phyloP scores from a whole-genome alignment of 208 protist genomes.

The Acanthamoeba healyi region DNA sequence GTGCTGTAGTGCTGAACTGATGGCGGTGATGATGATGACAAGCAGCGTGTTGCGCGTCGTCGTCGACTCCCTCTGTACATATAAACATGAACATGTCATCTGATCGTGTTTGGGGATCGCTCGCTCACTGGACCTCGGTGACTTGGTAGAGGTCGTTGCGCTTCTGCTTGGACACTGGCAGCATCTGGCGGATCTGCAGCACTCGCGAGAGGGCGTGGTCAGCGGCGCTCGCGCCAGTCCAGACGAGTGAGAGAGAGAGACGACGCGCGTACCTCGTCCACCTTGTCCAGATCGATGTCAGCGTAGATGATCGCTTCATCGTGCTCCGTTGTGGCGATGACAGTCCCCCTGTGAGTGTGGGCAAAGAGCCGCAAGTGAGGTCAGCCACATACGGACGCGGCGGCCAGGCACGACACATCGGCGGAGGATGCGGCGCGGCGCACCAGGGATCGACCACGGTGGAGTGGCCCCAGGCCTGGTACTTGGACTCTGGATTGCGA shows the following conservation, averaged over 20 bases:
- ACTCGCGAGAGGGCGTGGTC: background rate
- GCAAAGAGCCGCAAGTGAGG: background rate
- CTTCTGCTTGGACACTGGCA: constrained; percentile 86
- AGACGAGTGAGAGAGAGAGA: background rate
- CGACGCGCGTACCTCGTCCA: constrained; percentile 69
- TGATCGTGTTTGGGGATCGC: too few relatives aligned
- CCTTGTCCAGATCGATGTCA: constrained; percentile 85
- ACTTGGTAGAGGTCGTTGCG: constrained; percentile 86
- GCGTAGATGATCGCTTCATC: constrained; percentile 85
- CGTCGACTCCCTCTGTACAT: too few relatives aligned
- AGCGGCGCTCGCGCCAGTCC: too few relatives aligned
- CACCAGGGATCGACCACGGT: constrained; percentile 95
- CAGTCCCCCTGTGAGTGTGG: constrained; percentile 79
- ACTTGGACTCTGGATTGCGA: constrained; percentile 92
- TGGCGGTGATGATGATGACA: too few relatives aligned
- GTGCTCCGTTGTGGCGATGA: constrained; percentile 89
- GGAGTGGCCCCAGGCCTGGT: constrained; percentile 97
- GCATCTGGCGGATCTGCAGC: constrained; percentile 52
- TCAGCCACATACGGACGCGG: too few relatives aligned
- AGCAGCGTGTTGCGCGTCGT: too few relatives aligned
- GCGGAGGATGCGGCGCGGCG: background rate
- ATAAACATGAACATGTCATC: too few relatives aligned
- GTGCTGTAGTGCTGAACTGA: too few relatives aligned
- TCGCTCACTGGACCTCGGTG: background rate
- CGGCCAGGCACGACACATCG: background rate